Conservation (phyloP, 169 alveolate species). For the Plasmodium ovale region DNA sequence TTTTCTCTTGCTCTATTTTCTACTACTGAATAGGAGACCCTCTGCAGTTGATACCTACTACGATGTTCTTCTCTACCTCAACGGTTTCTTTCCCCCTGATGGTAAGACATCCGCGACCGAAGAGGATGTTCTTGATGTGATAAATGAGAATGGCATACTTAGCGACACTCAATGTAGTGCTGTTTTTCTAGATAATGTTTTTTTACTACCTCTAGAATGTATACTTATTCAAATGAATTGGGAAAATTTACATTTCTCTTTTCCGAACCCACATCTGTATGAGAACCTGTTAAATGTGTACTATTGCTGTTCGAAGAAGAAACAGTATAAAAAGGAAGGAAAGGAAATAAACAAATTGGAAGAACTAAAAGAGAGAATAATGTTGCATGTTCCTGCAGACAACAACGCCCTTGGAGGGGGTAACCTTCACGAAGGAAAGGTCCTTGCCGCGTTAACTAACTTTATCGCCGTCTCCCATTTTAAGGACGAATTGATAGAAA, state of each 20-base stretch:
- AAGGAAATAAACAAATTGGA: constrained; percentile 23
- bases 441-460: constrained; percentile 7
- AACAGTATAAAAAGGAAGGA: constrained; percentile 15
- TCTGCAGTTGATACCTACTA: constrained; percentile 40
- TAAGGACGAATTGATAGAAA: too few species aligned
- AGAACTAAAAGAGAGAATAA: constrained; percentile 27
- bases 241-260: not conserved
- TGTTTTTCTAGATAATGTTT: constrained; percentile 2
- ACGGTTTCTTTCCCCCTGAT: not conserved
- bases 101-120: not conserved
- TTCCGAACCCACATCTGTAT: not conserved
- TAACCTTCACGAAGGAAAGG: constrained; percentile 17
- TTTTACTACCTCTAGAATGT: constrained; percentile 38
- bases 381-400: too few species aligned
- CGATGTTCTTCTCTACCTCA: constrained; percentile 19
- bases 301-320: constrained; percentile 50
- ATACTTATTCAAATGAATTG: constrained; percentile 23
- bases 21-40: constrained; percentile 3
- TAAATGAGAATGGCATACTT: not conserved
- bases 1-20: constrained; percentile 31
- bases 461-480: too few species aligned
- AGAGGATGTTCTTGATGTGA: not conserved
- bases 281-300: constrained; percentile 22
- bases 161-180: not conserved
- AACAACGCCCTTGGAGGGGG: too few species aligned